These are phyloP conservation scores for Flaveria trinervia DNA, from an alignment of 129 eudicot genomes.

Conservation along the genomic window DNA sequence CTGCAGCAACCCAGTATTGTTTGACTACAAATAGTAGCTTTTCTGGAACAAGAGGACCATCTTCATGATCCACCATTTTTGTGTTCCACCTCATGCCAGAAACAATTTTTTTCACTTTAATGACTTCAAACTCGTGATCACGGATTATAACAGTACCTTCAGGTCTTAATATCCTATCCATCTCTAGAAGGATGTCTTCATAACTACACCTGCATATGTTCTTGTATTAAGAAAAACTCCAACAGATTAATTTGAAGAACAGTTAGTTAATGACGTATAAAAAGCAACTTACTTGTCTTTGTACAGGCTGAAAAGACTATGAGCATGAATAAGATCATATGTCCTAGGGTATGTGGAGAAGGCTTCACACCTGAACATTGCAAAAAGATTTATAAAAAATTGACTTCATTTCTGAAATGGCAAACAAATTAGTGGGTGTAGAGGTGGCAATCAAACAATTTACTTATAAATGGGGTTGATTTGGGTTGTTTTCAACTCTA, in stretches of 20 bases:
- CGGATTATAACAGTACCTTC: constrained; percentile 78
- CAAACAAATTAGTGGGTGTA: not conserved
- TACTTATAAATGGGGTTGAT: not conserved
- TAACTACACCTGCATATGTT: constrained; percentile 48
- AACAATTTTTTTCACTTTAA: constrained; percentile 49
- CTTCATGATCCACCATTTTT: constrained; percentile 65
- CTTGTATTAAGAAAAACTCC: not conserved
- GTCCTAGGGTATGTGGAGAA: constrained; percentile 65
- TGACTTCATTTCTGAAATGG: not conserved
- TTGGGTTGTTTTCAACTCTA: not conserved
- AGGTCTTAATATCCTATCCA: constrained; percentile 79
- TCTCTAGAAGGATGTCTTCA: constrained; percentile 68
- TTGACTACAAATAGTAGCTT: constrained; percentile 63
- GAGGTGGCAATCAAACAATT: too few relatives aligned
- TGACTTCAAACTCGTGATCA: constrained; percentile 52
- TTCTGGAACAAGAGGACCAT: constrained; percentile 60
- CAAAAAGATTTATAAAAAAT: not conserved
- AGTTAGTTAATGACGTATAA: not conserved
- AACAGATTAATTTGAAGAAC: constrained; percentile 1
- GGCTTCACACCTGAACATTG: constrained; percentile 55
- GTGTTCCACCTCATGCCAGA: constrained; percentile 71
- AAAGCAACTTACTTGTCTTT: constrained; percentile 55
- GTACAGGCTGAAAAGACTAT: constrained; percentile 60
- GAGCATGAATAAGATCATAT: constrained; percentile 30
- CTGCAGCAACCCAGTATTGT: constrained; percentile 60